Base-by-base conservation (phyloP, 768 basidiomycete species). In the Pleurotus platypus region DNA sequence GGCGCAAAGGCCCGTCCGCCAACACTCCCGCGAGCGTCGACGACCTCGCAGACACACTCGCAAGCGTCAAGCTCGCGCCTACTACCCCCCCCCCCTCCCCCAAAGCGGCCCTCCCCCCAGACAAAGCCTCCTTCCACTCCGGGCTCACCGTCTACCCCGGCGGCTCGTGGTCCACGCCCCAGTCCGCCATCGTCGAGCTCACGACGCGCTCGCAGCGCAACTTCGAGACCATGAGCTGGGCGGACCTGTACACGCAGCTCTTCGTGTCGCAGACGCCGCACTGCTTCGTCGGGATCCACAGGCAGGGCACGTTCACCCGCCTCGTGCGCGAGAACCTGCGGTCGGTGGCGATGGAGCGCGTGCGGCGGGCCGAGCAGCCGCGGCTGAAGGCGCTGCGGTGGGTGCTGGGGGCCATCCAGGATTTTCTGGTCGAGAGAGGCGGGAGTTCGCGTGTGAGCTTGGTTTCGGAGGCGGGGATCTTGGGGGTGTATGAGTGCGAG, bases 231-330 rank as follows among this genome's bases (percentile, higher is more conserved):
- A 72, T 73, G 57, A 73, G 86, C 62, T 89, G 86, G 86, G 71
- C 63, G 26, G 85, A 87, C 11, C 70, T 73, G 1, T 89, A 83
- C 66, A 81, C 84, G 0, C 88, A 90, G 64, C 69, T 90, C 11
- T 85, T 79, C 65, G 77, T 91, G 55, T 88, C 89, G 5, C 84
- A 86, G 64, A 90, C 86, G 0, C 70, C 77, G 1, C 78, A 82
- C 61, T 76, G 84, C 57, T 84, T 81, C 64, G 70, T 88, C 54
- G 88, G 79, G 0, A 69, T 79, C 42, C 88, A 90, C 65, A 63
- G 72, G 12, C 67, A 73, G 2, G 89, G 89, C 1, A 68, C 40
- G 1, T 90, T 90, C 67, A 62, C 65, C 3, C 66, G 70, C 8
- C 70, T 87, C 4, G 51, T 54, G 9, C 13, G 24, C 5, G 70